Evolutionary conservation across 2,329 filamentous ascomycete species (phyloP), one percentile per base, ranked within the genome.

Genomic region (Colletotrichum sp.): DNA sequence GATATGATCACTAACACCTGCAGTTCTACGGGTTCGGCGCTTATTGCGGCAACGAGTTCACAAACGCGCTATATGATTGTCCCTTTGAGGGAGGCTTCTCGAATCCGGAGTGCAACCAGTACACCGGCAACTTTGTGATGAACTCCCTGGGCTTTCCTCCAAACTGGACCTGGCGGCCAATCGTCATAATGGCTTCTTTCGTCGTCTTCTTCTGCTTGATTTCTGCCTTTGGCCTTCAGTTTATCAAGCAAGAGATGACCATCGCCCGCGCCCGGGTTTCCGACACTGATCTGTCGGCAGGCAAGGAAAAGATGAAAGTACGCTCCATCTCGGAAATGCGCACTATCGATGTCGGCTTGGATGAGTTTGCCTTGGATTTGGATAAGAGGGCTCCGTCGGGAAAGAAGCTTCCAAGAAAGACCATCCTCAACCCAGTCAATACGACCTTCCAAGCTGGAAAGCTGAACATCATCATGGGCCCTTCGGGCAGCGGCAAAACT

Each of bases 401-500:
- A 11, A 89, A 88, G 79, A 91, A 86, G 74, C 77, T 89, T 2
- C 88, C 89, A 0, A 86, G 84, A 1, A 92, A 91, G 81, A 88
- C 84, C 0, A 95, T 96, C 13, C 85, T 96, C 16, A 89, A 93
- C 71, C 93, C 93, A 0, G 88, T 96, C 15, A 92, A 89, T 2
- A 87, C 93, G 0, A 91, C 90, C 0, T 96, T 96, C 78, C 88
- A 91, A 63, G 90, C 94, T 0, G 93, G 94, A 1, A 87, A 90
- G 16, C 82, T 96, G 16, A 96, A 96, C 77, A 89, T 95, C 29
- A 94, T 96, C 78, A 95, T 96, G 94, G 94, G 94, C 0, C 94
- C 94, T 0, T 95, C 93, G 0, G 94, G 94, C 0, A 93, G 92
- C 62, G 94, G 94, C 2, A 96, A 96, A 82, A 95, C 94, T 0